Percentiles rank a stretch among this genome's conserved stretches.
phyloP scores from a whole-genome alignment of 768 basidiomycete genomes.

The Trametes sanguinea region DNA sequence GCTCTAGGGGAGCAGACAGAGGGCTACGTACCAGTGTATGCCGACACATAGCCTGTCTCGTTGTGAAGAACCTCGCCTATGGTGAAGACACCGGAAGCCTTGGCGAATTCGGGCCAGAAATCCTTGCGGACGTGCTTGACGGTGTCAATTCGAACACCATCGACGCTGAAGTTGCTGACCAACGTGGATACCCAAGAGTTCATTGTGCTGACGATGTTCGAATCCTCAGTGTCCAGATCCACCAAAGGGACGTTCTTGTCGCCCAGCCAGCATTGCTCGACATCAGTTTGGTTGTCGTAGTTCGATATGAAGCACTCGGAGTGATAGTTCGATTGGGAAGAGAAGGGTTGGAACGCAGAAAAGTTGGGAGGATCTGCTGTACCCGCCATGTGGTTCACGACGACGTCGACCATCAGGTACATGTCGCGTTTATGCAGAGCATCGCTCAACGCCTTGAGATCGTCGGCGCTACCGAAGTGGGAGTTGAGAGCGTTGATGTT shows the following conservation, averaged over 20 bases:
- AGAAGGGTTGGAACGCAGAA: slow-evolving; percentile 35
- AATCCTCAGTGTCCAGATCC: slow-evolving; percentile 58
- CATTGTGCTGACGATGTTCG: slow-evolving; percentile 43
- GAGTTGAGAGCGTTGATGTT: slow-evolving; percentile 51
- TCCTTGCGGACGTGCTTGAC: slow-evolving; percentile 56
- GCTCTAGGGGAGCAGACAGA: too few relatives aligned
- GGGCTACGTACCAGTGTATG: slow-evolving; percentile 43
- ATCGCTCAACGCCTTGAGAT: slow-evolving; percentile 49
- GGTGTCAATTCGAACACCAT: slow-evolving; percentile 61
- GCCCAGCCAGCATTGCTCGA: slow-evolving; percentile 64
- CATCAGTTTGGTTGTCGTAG: slow-evolving; percentile 47
- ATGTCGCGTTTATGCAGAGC: slow-evolving; percentile 54
- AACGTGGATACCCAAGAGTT: slow-evolving; percentile 51
- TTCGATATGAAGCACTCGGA: slow-evolving; percentile 43
- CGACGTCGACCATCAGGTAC: slow-evolving; percentile 64
- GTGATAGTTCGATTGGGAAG: slow-evolving; percentile 41
- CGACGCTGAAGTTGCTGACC: slow-evolving; percentile 49
- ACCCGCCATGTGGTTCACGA: slow-evolving; percentile 62
- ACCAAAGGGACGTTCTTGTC: slow-evolving; percentile 53
- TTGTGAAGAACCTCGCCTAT: slow-evolving; percentile 56
- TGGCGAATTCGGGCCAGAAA: slow-evolving; percentile 57
- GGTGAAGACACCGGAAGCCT: slow-evolving; percentile 51
- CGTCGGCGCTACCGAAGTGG: slow-evolving; percentile 53
- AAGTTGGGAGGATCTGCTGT: slow-evolving; percentile 27
- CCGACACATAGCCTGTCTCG: slow-evolving; percentile 40